Evolutionary conservation across 1,284 basidiomycete species (phyloP).

Genomic region (Puccinia polysora): DNA sequence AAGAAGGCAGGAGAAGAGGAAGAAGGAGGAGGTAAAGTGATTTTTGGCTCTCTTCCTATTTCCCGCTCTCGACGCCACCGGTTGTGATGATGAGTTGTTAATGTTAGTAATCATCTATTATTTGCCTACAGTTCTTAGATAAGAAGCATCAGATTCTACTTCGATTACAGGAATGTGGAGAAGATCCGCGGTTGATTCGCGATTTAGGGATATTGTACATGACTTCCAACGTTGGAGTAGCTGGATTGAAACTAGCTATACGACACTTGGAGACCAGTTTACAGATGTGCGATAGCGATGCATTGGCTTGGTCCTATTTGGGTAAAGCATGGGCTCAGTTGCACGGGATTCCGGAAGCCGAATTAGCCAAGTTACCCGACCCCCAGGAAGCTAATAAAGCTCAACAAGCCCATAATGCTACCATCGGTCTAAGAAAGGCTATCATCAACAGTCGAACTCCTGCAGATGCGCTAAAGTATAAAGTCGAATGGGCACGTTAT

Average conservation of each 20-base stretch:
- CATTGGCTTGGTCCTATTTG: conserved; percentile 34
- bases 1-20: conserved; percentile 34
- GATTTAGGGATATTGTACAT: conserved; percentile 32
- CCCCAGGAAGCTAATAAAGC: background rate
- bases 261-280: conserved; percentile 30
- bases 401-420: conserved; percentile 40
- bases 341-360: conserved; percentile 19
- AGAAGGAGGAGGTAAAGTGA: conserved; percentile 32
- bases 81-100: background rate
- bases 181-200: conserved; percentile 20
- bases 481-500: conserved; percentile 38
- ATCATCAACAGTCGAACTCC: conserved; percentile 30
- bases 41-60: background rate
- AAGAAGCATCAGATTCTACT: conserved; percentile 26
- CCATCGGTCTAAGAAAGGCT: conserved; percentile 24
- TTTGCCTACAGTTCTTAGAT: conserved; percentile 28
- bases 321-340: conserved; percentile 31
- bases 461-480: conserved; percentile 12
- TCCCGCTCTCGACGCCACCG: background rate
- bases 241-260: conserved; percentile 38
- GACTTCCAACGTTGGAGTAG: conserved; percentile 21
- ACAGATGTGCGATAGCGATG: conserved; percentile 27
- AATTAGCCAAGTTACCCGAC: conserved; percentile 8
- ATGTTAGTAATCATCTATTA: background rate
- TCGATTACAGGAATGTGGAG: conserved; percentile 17